Base-by-base conservation (phyloP, 805 yeast genomes). In the Pichia phayaonensis region DNA sequence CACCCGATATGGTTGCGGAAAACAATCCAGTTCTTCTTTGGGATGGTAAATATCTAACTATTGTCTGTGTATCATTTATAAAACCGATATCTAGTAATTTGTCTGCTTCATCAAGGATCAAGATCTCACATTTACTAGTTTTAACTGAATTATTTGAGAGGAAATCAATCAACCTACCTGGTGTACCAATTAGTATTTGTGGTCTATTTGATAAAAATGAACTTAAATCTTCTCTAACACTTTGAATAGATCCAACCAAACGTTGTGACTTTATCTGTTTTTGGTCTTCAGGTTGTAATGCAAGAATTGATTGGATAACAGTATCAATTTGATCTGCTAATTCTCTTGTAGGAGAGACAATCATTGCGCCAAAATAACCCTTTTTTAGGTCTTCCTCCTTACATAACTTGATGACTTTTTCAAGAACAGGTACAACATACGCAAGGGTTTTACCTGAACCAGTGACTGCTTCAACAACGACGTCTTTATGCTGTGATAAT, bases 381-480 rank as follows among this genome's bases (percentile, higher is more conserved):
- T 74, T 76, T 51, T 72, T 75, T 21, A 76, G 3, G 68, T 69
- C 50, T 12, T 20, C 53, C 22, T 67, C 68, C 34, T 56, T 53
- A 8, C 60, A 7, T 38, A 59, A 57, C 31, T 56, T 66, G n/a
- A 63, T 58, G 8, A 90, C 66, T 57, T 81, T 83, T 59, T 90
- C 92, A 5, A 90, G 60, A 1, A 86, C 76, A 0, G 99, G 99
- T 2, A 94, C 74, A 5, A 83, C 80, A 70, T 86, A 94, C 3
- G 97, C 85, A n/a, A 90, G 66, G 0, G 99, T 94, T 64, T 94
- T 94, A n/a, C 99, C 99, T 0, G 97, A 90, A 0, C 99, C 99
- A 0, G 99, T 94, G 1, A 89, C 96, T 0, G 97, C 96, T 64
- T 94, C 97, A 1, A 90, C 98, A 10, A 94, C 94, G 4, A 94